phyloP scores from a whole-genome alignment of 2,329 filamentous ascomycete genomes.

The Chaetomiaceae sp. region DNA sequence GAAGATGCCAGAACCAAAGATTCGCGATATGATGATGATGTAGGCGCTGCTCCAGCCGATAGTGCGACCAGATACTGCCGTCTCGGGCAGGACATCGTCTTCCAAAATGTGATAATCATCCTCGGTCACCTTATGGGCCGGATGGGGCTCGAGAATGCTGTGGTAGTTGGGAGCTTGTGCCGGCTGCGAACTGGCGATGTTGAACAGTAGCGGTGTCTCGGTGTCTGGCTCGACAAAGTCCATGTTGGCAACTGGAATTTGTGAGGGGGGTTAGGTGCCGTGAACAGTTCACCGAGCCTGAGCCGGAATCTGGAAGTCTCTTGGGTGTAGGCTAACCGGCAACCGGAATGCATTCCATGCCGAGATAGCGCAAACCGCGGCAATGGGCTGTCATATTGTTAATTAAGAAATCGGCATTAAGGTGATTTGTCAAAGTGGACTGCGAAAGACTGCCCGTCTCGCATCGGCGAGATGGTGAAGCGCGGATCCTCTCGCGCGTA shows the following conservation, averaged over 20 bases:
- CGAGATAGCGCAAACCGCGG: no score
- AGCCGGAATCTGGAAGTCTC: no score
- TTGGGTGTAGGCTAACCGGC: no score
- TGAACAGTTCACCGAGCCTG: no score
- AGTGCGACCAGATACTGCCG: conserved; percentile 53
- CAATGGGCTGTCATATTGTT: no score
- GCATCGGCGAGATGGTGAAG: no score
- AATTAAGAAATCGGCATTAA: no score
- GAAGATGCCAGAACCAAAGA: conserved; percentile 69
- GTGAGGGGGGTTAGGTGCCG: no score
- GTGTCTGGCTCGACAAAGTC: conserved; percentile 1
- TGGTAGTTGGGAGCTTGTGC: background rate
- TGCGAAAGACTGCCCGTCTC: no score
- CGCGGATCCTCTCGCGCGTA: no score
- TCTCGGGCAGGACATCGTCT: conserved; percentile 56
- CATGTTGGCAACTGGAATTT: conserved; percentile 9
- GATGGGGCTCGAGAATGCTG: background rate
- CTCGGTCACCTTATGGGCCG: background rate
- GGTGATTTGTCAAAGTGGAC: no score
- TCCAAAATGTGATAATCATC: conserved; percentile 38
- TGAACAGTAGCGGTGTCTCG: conserved; percentile 4
- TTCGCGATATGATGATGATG: conserved; percentile 63
- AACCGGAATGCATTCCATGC: no score
- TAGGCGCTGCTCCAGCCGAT: conserved; percentile 61
- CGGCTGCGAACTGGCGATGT: background rate